Evolutionary conservation across 257 asterid species (phyloP).

Genomic region (Scutellaria minor): DNA sequence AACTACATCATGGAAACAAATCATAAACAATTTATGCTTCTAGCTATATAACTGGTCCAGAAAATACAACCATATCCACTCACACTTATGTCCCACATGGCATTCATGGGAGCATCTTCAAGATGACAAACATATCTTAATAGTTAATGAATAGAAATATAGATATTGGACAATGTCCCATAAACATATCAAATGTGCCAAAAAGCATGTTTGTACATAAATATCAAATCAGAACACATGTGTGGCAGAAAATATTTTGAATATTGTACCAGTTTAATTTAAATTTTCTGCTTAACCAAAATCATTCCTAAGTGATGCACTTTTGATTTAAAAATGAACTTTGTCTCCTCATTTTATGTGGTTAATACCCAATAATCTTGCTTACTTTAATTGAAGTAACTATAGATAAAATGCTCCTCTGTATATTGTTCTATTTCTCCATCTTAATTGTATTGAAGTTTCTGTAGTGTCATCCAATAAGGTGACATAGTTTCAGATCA

Average conservation of each 20-base stretch:
- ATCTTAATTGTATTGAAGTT: background rate
- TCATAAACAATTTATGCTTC: background rate
- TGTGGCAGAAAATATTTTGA: background rate
- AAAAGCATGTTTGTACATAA: constrained; percentile 4
- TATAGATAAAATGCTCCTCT: background rate
- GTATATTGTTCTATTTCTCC: background rate
- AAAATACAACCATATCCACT: constrained; percentile 3
- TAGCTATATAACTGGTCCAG: background rate
- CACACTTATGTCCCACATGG: constrained; percentile 5
- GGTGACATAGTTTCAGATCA: constrained; percentile 10
- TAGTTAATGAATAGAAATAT: background rate
- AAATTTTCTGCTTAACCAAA: constrained; percentile 20
- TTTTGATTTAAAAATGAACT: background rate
- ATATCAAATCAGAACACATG: constrained; percentile 3
- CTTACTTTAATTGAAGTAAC: background rate
- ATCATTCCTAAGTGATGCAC: background rate
- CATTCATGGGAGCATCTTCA: background rate
- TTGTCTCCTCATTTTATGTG: constrained; percentile 3
- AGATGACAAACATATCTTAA: background rate
- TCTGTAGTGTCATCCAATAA: constrained; percentile 12
- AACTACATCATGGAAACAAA: constrained; percentile 23
- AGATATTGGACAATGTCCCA: background rate
- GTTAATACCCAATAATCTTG: background rate
- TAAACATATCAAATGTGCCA: constrained; percentile 4
- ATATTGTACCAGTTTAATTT: background rate